A percentile compares a stretch with the other conserved stretches of the same genome.
Conservation (phyloP, 2,329 filamentous ascomycete species). For the Aspergillus sp. region DNA sequence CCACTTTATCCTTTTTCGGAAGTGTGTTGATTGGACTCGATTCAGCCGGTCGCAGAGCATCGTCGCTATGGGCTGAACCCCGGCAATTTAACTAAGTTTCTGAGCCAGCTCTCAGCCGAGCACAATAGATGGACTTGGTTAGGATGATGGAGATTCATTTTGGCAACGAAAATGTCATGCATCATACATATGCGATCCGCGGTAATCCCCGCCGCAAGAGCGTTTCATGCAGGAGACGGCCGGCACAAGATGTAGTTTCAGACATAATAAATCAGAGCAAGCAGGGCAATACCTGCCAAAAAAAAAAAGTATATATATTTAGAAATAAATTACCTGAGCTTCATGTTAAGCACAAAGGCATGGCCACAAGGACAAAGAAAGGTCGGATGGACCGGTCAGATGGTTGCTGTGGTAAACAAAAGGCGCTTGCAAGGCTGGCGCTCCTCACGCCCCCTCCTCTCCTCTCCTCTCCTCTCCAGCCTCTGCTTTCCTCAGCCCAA, state of each 20-base stretch:
- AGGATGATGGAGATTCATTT: neutral
- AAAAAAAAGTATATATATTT: neutral
- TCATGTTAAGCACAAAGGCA: neutral
- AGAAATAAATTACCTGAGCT: neutral
- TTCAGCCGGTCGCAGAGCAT: conserved; percentile 5
- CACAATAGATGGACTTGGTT: neutral
- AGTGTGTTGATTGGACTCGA: conserved; percentile 28
- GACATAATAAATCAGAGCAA: neutral
- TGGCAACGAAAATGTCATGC: neutral
- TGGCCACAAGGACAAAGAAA: neutral
- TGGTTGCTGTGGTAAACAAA: conserved; percentile 12
- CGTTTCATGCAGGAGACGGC: neutral
- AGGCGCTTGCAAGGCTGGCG: neutral
- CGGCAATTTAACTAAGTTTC: neutral
- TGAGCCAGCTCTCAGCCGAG: neutral
- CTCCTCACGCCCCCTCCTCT: neutral
- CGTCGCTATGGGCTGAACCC: neutral
- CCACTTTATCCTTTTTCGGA: conserved; percentile 40
- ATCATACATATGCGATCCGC: neutral
- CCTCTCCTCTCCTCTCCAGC: neutral
- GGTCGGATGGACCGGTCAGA: neutral
- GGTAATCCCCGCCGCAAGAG: conserved; percentile 1
- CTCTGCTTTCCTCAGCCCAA: neutral
- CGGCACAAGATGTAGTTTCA: neutral
- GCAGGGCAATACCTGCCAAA: neutral